Evolutionary conservation across 345 rosid species (phyloP), one percentile per base, ranked within the genome.

Genomic region (Clausena lansium): DNA sequence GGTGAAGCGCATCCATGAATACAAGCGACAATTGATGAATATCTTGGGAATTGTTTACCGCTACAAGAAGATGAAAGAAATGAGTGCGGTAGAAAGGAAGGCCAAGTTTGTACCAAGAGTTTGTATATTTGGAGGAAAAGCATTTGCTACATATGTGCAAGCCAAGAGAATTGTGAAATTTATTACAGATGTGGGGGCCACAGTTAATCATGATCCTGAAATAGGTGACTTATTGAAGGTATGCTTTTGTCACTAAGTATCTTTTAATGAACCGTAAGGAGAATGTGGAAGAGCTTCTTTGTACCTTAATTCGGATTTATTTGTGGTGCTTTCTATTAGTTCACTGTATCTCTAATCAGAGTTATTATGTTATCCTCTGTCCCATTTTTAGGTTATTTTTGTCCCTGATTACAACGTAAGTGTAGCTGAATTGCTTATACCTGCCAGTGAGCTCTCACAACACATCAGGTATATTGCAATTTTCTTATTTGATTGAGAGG

Each of bases 391-490:
- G 97, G 94, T 92, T 79, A 63, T 92, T 62, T 89, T 92, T 84
- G 88, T 92, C 79, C 94, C 94, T 50, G 93, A 92, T 81, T 92
- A 92, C 86, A 92, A 92, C 70, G 97, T 92, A 77, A 92, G 94
- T 76, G 97, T 92, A 62, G 94, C 97, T 78, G 94, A 92, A 75
- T 73, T 86, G 84, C 97, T 92, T 60, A 92, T 92, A 77, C 97
- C 94, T 79, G 92, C 97, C 36, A 92, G 97, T 80, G 97, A 92
- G 86, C 93, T 92, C 77, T 92, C 97, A 59, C 90, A 92, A 71
- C 97, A 90, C 76, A 92, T 92, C 89, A 92, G 97, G 97, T 90
- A 81, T 45, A 81, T 52, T 50, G 74, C 61, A 59, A 55, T 75
- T 84, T 71, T 69, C 33, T 47, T 45, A 22, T 74, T 65, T 33